Conservation (phyloP, 768 basidiomycete genomes). For the Wakefieldia striispora region DNA sequence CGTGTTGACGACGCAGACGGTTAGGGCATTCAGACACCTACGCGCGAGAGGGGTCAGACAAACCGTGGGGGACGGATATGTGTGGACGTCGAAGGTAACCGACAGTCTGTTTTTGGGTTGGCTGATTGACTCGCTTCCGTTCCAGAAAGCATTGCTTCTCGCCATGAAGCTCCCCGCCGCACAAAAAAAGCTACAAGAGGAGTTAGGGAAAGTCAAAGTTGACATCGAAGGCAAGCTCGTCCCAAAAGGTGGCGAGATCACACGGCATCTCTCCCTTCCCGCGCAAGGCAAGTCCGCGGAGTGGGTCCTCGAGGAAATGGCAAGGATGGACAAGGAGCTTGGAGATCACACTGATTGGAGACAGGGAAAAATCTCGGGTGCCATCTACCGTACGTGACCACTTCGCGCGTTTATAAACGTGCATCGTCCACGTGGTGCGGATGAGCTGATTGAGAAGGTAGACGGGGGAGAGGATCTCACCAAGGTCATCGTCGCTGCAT, state of each 20-base stretch:
- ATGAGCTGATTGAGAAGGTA: conserved; percentile 27
- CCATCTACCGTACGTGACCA: conserved; percentile 73
- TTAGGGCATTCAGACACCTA: conserved; percentile 33
- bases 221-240: conserved; percentile 69
- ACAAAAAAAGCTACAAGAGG: conserved; percentile 53
- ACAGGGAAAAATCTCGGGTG: conserved; percentile 76
- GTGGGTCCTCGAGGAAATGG: conserved; percentile 80
- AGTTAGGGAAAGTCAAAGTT: conserved; percentile 62
- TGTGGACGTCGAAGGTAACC: conserved; percentile 26
- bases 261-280: conserved; percentile 67
- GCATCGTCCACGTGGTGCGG: neutral
- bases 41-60: conserved; percentile 35
- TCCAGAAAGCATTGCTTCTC: conserved; percentile 54
- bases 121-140: neutral
- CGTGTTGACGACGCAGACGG: conserved; percentile 25
- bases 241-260: conserved; percentile 58
- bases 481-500: conserved; percentile 76
- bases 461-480: conserved; percentile 84
- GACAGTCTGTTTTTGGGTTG: too few relatives aligned
- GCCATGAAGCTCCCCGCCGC: conserved; percentile 60
- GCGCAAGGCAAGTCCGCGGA: conserved; percentile 59
- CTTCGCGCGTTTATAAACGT: neutral
- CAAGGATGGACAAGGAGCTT: conserved; percentile 67
- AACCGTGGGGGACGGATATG: conserved; percentile 27
- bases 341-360: conserved; percentile 52